These are phyloP conservation scores for Dactylonectria macrodidyma DNA, from an alignment of 2,329 filamentous ascomycete species.

Conservation along the genomic window DNA sequence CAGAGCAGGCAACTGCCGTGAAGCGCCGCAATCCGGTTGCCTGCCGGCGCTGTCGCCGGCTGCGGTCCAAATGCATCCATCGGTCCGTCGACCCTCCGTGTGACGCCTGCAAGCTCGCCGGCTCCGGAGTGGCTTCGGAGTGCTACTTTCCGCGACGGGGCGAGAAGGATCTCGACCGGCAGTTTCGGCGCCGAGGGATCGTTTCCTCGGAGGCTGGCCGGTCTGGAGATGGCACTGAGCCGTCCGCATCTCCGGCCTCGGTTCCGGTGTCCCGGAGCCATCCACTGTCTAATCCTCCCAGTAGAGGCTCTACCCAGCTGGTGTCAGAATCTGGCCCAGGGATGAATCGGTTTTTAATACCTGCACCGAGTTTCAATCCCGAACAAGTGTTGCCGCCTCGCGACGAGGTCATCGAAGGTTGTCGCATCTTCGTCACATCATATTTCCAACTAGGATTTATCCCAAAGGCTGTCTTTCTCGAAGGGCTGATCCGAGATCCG, in stretches of 20 bases:
- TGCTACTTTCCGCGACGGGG: conserved; percentile 42
- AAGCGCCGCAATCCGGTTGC: conserved; percentile 42
- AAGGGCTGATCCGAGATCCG: conserved; percentile 40
- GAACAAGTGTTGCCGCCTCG: conserved; percentile 40
- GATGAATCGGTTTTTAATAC: background rate
- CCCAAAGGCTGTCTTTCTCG: conserved; percentile 51
- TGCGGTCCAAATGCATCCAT: conserved; percentile 43
- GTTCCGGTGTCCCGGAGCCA: background rate
- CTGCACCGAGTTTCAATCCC: conserved; percentile 12
- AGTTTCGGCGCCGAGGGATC: conserved; percentile 35
- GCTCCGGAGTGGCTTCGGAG: conserved; percentile 24
- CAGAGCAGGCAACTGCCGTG: conserved; percentile 4
- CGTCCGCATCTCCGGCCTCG: background rate
- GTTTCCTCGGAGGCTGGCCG: background rate
- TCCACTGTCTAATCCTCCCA: conserved; percentile 3
- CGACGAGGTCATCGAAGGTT: conserved; percentile 49
- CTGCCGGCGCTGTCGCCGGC: conserved; percentile 46
- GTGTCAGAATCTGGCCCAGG: background rate
- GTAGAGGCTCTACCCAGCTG: background rate
- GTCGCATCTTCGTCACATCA: conserved; percentile 47
- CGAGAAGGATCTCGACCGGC: conserved; percentile 40
- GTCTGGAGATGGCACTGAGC: background rate
- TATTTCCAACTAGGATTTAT: conserved; percentile 54
- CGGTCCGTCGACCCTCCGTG: conserved; percentile 34
- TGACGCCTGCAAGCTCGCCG: conserved; percentile 37